phyloP scores from a whole-genome alignment of 2,329 filamentous ascomycete genomes.

The Stagonosporopsis chrysanthemi region DNA sequence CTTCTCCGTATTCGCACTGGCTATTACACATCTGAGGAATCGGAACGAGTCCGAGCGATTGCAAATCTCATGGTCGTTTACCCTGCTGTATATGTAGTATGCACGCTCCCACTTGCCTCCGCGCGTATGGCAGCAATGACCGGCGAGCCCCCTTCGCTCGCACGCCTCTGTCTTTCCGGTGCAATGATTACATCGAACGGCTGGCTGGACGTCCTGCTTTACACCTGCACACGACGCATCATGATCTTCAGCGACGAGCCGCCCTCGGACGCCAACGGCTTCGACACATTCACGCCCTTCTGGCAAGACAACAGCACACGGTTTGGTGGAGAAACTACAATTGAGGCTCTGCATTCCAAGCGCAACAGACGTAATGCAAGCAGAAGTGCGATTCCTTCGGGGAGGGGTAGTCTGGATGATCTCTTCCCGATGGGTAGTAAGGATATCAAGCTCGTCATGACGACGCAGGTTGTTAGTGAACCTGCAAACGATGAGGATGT shows the following conservation, averaged over 20 bases:
- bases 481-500: constrained; percentile 43
- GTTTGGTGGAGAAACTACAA: constrained; percentile 57
- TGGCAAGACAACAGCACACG: constrained; percentile 44
- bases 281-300: constrained; percentile 47
- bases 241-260: constrained; percentile 61
- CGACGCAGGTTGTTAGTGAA: constrained; percentile 44
- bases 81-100: constrained; percentile 72
- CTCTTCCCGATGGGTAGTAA: constrained; percentile 27
- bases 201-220: constrained; percentile 65
- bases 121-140: constrained; percentile 71
- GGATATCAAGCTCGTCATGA: constrained; percentile 48
- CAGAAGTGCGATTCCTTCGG: constrained; percentile 26
- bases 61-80: constrained; percentile 70
- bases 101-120: constrained; percentile 70
- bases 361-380: constrained; percentile 22
- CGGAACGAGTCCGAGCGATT: constrained; percentile 50
- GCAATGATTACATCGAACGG: constrained; percentile 66
- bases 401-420: constrained; percentile 35
- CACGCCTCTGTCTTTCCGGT: constrained; percentile 61
- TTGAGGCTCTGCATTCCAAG: constrained; percentile 40
- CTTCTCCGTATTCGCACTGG: constrained; percentile 47
- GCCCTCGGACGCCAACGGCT: constrained; percentile 46
- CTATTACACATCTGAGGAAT: constrained; percentile 46
- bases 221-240: constrained; percentile 64
- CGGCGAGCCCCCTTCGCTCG: constrained; percentile 54